Percentiles rank a stretch among this genome's conserved stretches.
These are phyloP conservation scores for Colletotrichum kahawae DNA, from an alignment of 2,329 filamentous ascomycete genomes.

Conservation along the genomic window DNA sequence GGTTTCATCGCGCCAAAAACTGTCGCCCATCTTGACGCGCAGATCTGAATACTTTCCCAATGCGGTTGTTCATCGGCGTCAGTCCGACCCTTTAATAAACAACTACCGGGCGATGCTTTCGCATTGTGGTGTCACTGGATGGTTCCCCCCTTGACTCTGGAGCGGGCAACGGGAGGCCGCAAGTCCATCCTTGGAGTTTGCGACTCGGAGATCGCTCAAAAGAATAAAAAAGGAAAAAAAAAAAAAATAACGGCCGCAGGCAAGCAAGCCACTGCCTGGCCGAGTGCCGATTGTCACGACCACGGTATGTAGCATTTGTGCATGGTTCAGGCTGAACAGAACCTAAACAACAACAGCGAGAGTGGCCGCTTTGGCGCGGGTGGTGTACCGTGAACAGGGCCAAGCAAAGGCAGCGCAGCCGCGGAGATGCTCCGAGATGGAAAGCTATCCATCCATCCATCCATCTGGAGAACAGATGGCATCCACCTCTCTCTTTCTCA, in stretches of 20 bases:
- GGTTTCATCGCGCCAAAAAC: constrained; percentile 3
- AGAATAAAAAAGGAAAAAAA: too few species aligned
- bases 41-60: background rate
- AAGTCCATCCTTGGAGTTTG: background rate
- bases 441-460: background rate
- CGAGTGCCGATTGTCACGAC: background rate
- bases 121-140: background rate
- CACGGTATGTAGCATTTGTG: background rate
- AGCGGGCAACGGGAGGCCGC: background rate
- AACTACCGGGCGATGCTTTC: background rate
- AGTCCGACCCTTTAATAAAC: background rate
- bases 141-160: background rate
- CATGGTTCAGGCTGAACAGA: background rate
- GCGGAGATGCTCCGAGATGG: background rate
- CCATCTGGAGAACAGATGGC: background rate
- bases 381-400: background rate
- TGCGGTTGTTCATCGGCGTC: background rate
- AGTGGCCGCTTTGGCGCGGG: background rate
- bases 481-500: background rate
- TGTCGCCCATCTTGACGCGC: background rate
- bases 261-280: background rate
- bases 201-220: background rate
- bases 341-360: background rate
- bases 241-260: background rate
- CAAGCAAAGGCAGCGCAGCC: background rate